Base-by-base conservation (phyloP, 768 basidiomycete genomes). In the Termitomyces bulborhizus region DNA sequence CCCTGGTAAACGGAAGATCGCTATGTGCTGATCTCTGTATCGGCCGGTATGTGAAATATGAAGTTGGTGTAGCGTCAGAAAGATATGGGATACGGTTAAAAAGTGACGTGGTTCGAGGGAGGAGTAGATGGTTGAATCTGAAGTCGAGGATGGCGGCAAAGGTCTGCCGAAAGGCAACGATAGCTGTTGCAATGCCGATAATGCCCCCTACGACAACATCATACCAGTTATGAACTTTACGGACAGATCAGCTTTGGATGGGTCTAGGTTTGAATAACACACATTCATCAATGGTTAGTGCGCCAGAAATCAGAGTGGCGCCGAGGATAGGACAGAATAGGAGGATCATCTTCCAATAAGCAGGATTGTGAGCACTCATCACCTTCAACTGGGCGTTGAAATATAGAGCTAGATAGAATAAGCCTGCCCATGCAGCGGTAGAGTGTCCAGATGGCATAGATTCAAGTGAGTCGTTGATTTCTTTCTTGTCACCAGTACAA, bases 271-370 rank as follows among this genome's bases (percentile, higher is more conserved):
- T 12, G 32, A 18, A 24, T 42, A n/a, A 67, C 77, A 50, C 60
- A 74, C 75, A 76, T 68, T 81, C 74, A 64, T 84, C 82, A 39
- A 83, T 79, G 3, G 79, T 83, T 56, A 83, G 64, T 8, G 78
- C 74, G 4, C 79, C 81, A 0, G 78, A 76, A 57, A 84, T 84
- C 43, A 85, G 3, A 1, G 31, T 32, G 31, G 31, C 31, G 31
- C 31, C 31, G 70, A 26, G 74, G 4, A 84, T 57, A 29, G 82
- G 82, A 4, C 78, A 75, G 55, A 84, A 78, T 59, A 82, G 74
- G 24, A 82, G 59, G 56, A 84, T 68, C 76, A 81, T 79, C 65
- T 83, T 84, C 83, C 82, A 84, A 65, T 82, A 83, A 37, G 80
- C 79, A 1, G 80, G 77, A 56, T 81, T 80, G 65, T 81, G 76